Base-by-base conservation (phyloP, 768 basidiomycete species). In the Paxillus ammoniavirescens region DNA sequence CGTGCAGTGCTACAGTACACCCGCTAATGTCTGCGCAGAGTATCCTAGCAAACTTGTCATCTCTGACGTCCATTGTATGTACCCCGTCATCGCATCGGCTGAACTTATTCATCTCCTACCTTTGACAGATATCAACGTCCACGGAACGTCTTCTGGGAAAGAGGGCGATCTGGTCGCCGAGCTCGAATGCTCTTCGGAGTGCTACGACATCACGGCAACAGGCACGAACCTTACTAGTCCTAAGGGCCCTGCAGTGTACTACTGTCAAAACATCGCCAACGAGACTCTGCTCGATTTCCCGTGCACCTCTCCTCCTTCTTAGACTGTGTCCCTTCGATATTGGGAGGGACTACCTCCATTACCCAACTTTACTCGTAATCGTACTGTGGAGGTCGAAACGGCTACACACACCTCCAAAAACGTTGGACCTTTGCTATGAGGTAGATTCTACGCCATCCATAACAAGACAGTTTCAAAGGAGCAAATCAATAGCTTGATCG, bases 41-140 rank as follows among this genome's bases (percentile, higher is more conserved):
- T 75, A 65, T 61, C 75, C 73, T 12, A 71, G 68, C 56, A 66
- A 56, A 14, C 43, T 72, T 14, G 64, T 49, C 30, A 75, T 79
- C 51, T 77, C 73, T 28, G 74, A 79, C 52, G 65, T 78, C 10
- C 74, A 75, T 52, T 77, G 71, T 75, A 47, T 37, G 73, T 62
- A 15, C 1, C 18, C 12, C 9, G 21, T 4, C 13, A 5, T 33
- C 42, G 1, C 30, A 46, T 14, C 4, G 2, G 1, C 1, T 12
- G 6, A 12, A 2, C 35, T 23, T 10, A n/a, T 15, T 6, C 14
- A 8, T 44, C 33, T n/a, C 3, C 15, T 10, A 2, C 2, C 31
- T 37, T 23, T 23, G 38, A 31, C 47, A 75, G 67, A 68, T 59
- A 67, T 73, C 52, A 73, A 77, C 54, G 64, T 79, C 41, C 68